Conservation (phyloP, 2,329 filamentous ascomycete species). For the Acrocalymma vagum region DNA sequence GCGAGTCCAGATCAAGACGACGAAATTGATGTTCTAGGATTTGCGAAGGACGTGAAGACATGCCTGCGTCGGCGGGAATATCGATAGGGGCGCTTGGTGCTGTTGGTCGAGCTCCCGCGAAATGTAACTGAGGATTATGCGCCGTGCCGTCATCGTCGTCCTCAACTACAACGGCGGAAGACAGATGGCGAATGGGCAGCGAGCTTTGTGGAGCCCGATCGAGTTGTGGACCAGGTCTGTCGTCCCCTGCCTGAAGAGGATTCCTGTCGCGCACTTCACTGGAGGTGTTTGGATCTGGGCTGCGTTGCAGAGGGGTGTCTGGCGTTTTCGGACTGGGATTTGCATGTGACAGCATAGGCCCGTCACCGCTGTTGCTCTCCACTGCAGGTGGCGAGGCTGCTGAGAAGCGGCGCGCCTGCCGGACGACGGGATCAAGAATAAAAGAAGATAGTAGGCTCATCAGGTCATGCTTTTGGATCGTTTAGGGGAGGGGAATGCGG, state of each 20-base stretch:
- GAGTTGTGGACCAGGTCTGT: slow-evolving; percentile 16
- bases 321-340: slow-evolving; percentile 23
- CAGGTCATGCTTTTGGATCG: slow-evolving; percentile 25
- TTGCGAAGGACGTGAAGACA: slow-evolving; percentile 42
- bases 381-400: slow-evolving; percentile 27
- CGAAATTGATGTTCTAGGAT: slow-evolving; percentile 36
- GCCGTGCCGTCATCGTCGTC: slow-evolving; percentile 21
- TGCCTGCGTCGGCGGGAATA: slow-evolving; percentile 29
- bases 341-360: slow-evolving; percentile 35
- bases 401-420: slow-evolving; percentile 50
- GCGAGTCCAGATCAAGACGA: slow-evolving; percentile 30
- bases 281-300: slow-evolving; percentile 10
- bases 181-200: slow-evolving; percentile 28
- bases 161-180: slow-evolving; percentile 32
- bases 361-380: slow-evolving; percentile 21
- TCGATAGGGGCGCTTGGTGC: slow-evolving; percentile 30
- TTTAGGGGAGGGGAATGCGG: neutral
- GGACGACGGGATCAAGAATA: slow-evolving; percentile 50
- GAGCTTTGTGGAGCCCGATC: slow-evolving; percentile 31
- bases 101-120: slow-evolving; percentile 19
- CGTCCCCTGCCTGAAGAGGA: slow-evolving; percentile 9
- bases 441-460: slow-evolving; percentile 53
- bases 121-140: slow-evolving; percentile 16
- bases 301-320: slow-evolving; percentile 11
- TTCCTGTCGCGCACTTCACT: slow-evolving; percentile 17